Conservation (phyloP, 192 early-diverging fungal genomes). For the Backusella morwellensis region DNA sequence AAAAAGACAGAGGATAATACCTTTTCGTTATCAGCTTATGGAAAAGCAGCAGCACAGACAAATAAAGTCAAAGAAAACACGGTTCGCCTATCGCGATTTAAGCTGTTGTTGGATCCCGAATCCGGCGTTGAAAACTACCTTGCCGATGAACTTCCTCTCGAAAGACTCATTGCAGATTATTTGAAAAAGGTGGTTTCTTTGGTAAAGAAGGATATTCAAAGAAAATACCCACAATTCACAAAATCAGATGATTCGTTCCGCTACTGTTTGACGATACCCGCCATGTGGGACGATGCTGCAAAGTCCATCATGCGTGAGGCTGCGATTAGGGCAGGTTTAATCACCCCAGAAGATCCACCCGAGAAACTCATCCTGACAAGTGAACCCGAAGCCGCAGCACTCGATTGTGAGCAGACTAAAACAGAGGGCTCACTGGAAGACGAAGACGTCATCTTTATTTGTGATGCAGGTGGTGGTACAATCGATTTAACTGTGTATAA, state of each 20-base stretch:
- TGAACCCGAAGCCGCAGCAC: slow-evolving; percentile 54
- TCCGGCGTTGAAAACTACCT: background rate
- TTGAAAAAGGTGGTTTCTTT: background rate
- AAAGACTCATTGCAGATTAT: background rate
- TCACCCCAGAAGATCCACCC: slow-evolving; percentile 42
- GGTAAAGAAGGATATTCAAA: background rate
- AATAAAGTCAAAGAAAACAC: background rate
- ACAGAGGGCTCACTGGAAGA: slow-evolving; percentile 46
- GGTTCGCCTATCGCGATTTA: background rate
- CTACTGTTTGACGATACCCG: slow-evolving; percentile 48
- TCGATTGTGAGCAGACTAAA: slow-evolving; percentile 52
- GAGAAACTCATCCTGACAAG: slow-evolving; percentile 47
- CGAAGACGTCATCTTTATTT: slow-evolving; percentile 53
- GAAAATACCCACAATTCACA: background rate
- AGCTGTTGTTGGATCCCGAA: background rate
- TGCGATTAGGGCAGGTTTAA: slow-evolving; percentile 50
- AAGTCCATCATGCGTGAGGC: slow-evolving; percentile 53
- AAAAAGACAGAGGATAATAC: background rate
- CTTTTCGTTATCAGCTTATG: background rate
- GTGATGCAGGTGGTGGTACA: slow-evolving; percentile 57
- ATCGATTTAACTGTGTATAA: slow-evolving; percentile 55
- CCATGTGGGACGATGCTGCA: slow-evolving; percentile 55
- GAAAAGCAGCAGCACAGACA: background rate
- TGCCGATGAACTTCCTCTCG: background rate
- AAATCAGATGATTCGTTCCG: background rate